phyloP scores from a whole-genome alignment of 768 basidiomycete species.

The Hemileccinum rubropunctum region DNA sequence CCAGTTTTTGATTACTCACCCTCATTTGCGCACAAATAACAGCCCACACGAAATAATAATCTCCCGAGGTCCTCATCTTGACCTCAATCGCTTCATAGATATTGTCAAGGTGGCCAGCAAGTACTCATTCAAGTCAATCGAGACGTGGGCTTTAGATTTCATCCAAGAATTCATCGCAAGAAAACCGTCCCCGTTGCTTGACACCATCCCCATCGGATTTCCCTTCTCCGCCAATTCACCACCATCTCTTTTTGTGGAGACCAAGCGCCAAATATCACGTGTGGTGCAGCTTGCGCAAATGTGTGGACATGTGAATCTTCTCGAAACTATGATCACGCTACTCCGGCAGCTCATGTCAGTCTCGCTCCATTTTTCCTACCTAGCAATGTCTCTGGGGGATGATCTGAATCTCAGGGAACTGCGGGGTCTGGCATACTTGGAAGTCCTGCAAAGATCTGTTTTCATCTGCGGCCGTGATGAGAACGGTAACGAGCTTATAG shows the following conservation, averaged over 20 bases:
- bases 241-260: slow-evolving; percentile 36
- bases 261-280: slow-evolving; percentile 51
- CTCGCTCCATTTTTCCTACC: slow-evolving; percentile 65
- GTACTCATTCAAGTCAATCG: slow-evolving; percentile 70
- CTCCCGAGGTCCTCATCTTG: slow-evolving; percentile 44
- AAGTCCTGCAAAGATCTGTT: slow-evolving; percentile 65
- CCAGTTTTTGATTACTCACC: neutral
- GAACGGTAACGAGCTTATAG: slow-evolving; percentile 16
- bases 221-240: slow-evolving; percentile 26
- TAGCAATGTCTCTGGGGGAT: slow-evolving; percentile 72
- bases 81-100: slow-evolving; percentile 55
- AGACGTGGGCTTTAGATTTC: slow-evolving; percentile 74
- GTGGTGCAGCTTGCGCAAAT: slow-evolving; percentile 65
- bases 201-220: slow-evolving; percentile 35
- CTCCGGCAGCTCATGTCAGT: slow-evolving; percentile 59
- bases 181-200: slow-evolving; percentile 52
- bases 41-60: slow-evolving; percentile 63
- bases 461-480: slow-evolving; percentile 21
- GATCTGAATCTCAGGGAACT: slow-evolving; percentile 61
- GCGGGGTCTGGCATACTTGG: slow-evolving; percentile 65
- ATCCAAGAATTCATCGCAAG: slow-evolving; percentile 66
- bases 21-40: slow-evolving; percentile 2
- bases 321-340: slow-evolving; percentile 57
- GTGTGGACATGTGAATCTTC: slow-evolving; percentile 59
- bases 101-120: slow-evolving; percentile 68